Evolutionary conservation across 805 yeast species (phyloP), one percentile per base, ranked within the genome.

Genomic region (Ogataea glucozyma): DNA sequence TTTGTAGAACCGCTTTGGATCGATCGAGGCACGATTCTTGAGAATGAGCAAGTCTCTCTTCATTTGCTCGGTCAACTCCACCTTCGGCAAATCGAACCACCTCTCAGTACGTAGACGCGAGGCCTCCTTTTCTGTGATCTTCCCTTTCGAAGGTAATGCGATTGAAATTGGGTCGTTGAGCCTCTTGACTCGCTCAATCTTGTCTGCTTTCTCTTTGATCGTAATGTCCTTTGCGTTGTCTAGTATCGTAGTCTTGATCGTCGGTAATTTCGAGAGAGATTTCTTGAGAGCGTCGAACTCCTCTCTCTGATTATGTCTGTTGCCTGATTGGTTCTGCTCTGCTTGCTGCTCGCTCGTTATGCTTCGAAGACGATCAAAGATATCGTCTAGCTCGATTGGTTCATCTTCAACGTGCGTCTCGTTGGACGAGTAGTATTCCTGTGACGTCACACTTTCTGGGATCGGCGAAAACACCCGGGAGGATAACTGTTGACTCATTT

Each of bases 1-100:
- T 66, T 87, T 88, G 67, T 93, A 93, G 66, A 88, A 96, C 55
- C 97, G 78, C 67, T 93, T 93, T 6, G 97, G 98, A 61, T 93
- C 98, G 48, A 93, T 72, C 8, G 89, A 96, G 43, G 85, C 84
- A 65, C 99, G 80, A 69, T 91, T 87, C 58, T 88, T 83, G 46
- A 93, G 71, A 12, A 93, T 67, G 57, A 80, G 70, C 53, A 93
- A 61, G 61, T 93, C 98, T 46, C 95, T 73, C 57, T 85, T 85
- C 16, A 86, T 60, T 21, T 75, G 73, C 2, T 83, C 79, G 8
- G 95, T 85, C 47, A 86, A 65, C 53, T 85, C 93, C 5, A 83
- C 80, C 52, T 79, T 81, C 22, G 88, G 88, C 75, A 90, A 71
- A 39, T 79, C 73, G 56, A 88, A 90, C 97, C 97, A 90, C 48